Base-by-base conservation (phyloP, 75 land plant species). In the Pinus albicaulis region DNA sequence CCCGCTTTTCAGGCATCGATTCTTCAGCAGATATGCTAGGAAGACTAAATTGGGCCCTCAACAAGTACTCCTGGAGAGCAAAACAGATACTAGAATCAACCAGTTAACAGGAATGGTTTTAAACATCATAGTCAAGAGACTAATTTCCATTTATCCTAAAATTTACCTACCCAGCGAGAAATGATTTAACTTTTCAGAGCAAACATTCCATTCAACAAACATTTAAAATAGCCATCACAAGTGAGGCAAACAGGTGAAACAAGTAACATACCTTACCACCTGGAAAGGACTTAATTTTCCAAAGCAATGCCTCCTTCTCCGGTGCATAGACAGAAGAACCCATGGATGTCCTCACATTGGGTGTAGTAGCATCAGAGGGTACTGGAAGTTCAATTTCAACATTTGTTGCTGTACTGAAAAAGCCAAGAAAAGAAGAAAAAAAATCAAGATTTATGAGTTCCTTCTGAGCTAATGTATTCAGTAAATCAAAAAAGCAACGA, bases 271-370 rank as follows among this genome's bases (percentile, higher is more conserved):
- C 98, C 93, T 95, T 95, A 71, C 91, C 95, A 79, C 98, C 98
- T 59, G 98, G 98, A 86, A 95, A 95, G 74, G 98, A 95, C 79
- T 88, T 95, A 61, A 95, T 95, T 79, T 92, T 95, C 98, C 98
- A 95, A 19, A 90, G 55, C 58, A 95, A 65, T 63, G 98, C 95
- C 80, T 95, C 98, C 57, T 78, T 89, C 78, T 95, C 98, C 17
- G 98, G 98, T 57, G 95, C 98, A 90, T 95, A 95, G 57, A 92
- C 78, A 77, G 98, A 88, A 73, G 98, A 87, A 48, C 95, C 95
- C 98, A 95, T 92, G 38, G 98, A 95, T 24, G 93, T 92, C 58
- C 96, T 81, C 25, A 95, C 77, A 75, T 84, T 83, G 65, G 93
- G 98, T 57, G 90, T 93, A 22, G 96, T 89, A 14, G 98, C 87